These are phyloP conservation scores for Aspergillus fischeri DNA, from an alignment of 2,329 filamentous ascomycete species.

Conservation along the genomic window DNA sequence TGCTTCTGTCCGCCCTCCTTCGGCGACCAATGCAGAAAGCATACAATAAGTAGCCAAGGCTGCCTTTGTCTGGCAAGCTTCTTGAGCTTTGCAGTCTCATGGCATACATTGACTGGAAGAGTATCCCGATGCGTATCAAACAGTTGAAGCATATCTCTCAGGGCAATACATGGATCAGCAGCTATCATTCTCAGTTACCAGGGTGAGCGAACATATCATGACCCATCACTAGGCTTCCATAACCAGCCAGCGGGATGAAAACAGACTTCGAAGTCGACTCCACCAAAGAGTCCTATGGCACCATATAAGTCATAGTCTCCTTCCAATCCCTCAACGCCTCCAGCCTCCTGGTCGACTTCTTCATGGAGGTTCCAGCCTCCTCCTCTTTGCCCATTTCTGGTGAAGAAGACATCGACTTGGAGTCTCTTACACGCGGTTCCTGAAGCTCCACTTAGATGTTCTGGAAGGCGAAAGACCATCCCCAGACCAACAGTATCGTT, in stretches of 20 bases:
- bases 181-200: not conserved
- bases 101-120: not conserved
- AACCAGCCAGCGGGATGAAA: slow-evolving; percentile 49
- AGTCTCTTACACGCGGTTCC: slow-evolving; percentile 22
- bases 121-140: not conserved
- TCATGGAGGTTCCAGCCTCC: slow-evolving; percentile 59
- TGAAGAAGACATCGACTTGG: slow-evolving; percentile 56
- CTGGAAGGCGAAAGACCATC: slow-evolving; percentile 48
- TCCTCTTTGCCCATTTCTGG: slow-evolving; percentile 50
- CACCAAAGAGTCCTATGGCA: slow-evolving; percentile 59
- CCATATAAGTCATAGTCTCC: slow-evolving; percentile 61
- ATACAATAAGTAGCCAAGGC: no score
- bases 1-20: not conserved
- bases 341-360: slow-evolving; percentile 52
- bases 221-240: slow-evolving; percentile 24
- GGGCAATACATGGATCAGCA: not conserved
- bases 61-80: not conserved
- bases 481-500: slow-evolving; percentile 58
- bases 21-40: not conserved
- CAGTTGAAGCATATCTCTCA: not conserved
- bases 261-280: slow-evolving; percentile 56
- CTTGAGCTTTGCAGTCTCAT: not conserved
- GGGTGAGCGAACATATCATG: not conserved
- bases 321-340: slow-evolving; percentile 63
- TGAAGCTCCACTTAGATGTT: slow-evolving; percentile 30